phyloP scores from a whole-genome alignment of 768 basidiomycete species.

The Termitomyces sp. region DNA sequence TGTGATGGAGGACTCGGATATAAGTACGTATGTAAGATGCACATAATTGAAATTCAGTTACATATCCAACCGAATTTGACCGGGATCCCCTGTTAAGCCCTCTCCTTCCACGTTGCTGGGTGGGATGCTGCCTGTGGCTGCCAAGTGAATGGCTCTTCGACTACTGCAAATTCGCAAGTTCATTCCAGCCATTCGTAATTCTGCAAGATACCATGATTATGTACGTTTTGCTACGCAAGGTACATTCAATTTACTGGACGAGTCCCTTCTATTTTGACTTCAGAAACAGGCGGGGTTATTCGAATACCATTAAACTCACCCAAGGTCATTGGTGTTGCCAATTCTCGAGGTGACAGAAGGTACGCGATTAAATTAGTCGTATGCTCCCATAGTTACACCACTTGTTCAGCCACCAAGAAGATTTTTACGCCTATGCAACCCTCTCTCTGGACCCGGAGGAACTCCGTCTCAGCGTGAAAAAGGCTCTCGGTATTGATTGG shows the following conservation, averaged over 20 bases:
- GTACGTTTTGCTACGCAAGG: constrained; percentile 49
- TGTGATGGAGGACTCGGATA: background rate
- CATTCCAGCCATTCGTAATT: constrained; percentile 13
- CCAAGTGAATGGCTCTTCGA: constrained; percentile 25
- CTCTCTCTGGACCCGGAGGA: constrained; percentile 77
- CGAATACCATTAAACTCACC: constrained; percentile 73
- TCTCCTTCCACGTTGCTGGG: background rate
- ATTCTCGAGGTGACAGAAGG: constrained; percentile 75
- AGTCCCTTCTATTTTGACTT: constrained; percentile 7
- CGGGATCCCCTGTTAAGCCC: background rate
- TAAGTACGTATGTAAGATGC: no score
- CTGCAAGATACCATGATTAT: constrained; percentile 63
- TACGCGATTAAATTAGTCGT: constrained; percentile 19
- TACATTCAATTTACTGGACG: constrained; percentile 11
- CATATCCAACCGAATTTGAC: background rate
- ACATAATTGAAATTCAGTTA: no score
- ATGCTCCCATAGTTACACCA: background rate
- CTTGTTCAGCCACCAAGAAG: constrained; percentile 76
- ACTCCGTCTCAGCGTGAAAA: constrained; percentile 60
- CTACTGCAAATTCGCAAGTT: constrained; percentile 14
- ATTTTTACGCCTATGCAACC: constrained; percentile 74
- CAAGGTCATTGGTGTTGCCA: constrained; percentile 73
- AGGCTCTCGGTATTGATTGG: constrained; percentile 67
- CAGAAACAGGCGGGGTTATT: constrained; percentile 50
- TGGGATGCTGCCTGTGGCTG: constrained; percentile 19